A percentile compares a stretch with the other conserved stretches of the same genome.
Evolutionary conservation across 495 filamentous ascomycete species (phyloP).

Genomic region (Neurospora sp.): DNA sequence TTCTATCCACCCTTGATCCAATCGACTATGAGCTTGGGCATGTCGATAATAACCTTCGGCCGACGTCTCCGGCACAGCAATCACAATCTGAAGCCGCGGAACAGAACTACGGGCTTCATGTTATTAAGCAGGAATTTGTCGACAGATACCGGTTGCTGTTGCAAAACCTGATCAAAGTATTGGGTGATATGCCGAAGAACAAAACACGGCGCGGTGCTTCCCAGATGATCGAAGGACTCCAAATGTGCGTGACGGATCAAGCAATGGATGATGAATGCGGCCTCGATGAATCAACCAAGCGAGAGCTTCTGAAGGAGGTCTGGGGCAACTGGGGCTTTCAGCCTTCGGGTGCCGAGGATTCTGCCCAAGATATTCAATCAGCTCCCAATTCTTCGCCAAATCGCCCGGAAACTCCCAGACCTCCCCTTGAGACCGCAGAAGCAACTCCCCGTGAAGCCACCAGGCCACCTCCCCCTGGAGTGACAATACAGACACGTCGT

Average conservation of each 20-base stretch:
- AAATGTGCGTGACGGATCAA: neutral
- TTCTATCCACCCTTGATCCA: neutral
- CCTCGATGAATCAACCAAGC: neutral
- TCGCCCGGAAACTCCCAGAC: neutral
- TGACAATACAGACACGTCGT: neutral
- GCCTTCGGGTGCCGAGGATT: neutral
- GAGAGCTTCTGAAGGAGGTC: neutral
- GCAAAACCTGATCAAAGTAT: neutral
- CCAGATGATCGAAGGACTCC: neutral
- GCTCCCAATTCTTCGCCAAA: neutral
- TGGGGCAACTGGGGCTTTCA: neutral
- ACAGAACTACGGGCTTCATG: neutral
- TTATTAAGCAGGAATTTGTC: neutral
- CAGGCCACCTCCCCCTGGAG: neutral
- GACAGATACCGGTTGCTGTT: neutral
- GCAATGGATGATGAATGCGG: neutral
- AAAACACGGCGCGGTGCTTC: neutral
- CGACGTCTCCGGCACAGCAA: neutral
- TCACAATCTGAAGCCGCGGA: neutral
- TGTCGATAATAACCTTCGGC: neutral
- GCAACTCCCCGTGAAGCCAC: neutral
- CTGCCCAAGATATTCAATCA: neutral
- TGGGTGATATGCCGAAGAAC: neutral
- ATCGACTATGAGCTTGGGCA: neutral
- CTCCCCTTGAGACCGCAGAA: neutral